These are phyloP conservation scores for Bathelium albidoporum DNA, from an alignment of 495 filamentous ascomycete species.

Conservation along the genomic window DNA sequence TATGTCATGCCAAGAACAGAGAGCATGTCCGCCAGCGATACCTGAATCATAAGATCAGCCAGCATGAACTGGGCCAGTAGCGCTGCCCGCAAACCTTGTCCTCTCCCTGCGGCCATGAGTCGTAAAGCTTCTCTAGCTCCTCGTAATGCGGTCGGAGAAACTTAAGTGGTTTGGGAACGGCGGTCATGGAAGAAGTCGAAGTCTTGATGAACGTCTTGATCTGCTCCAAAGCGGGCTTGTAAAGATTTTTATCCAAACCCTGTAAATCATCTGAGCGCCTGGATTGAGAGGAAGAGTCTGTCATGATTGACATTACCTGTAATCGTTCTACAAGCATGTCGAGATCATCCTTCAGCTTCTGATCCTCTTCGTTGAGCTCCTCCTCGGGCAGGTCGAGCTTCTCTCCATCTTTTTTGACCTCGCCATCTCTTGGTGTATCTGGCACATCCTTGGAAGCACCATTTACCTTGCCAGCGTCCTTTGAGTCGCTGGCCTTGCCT, in stretches of 20 bases:
- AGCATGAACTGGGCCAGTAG: background rate
- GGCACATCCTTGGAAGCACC: constrained; percentile 48
- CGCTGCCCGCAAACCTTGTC: constrained; percentile 52
- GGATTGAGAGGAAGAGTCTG: background rate
- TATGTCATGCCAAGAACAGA: constrained; percentile 99
- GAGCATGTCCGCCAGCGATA: constrained; percentile 84
- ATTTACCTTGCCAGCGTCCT: constrained; percentile 47
- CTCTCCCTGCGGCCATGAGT: constrained; percentile 71
- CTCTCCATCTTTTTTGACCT: constrained; percentile 62
- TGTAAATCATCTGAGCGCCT: background rate
- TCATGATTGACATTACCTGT: constrained; percentile 50
- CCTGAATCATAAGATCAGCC: constrained; percentile 29
- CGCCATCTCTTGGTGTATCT: constrained; percentile 56
- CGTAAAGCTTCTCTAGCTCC: constrained; percentile 73
- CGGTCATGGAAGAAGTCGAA: constrained; percentile 97
- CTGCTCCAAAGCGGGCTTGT: constrained; percentile 81
- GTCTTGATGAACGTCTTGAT: constrained; percentile 98
- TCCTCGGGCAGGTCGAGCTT: constrained; percentile 49
- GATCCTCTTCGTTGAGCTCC: constrained; percentile 95
- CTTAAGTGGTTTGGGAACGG: constrained; percentile 95
- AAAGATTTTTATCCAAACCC: constrained; percentile 60
- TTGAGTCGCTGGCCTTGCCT: constrained; percentile 32
- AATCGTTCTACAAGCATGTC: constrained; percentile 96
- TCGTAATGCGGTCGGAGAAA: constrained; percentile 94
- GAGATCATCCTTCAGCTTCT: constrained; percentile 93